Evolutionary conservation across 768 basidiomycete species (phyloP).

Genomic region (Mycena capillaripes): DNA sequence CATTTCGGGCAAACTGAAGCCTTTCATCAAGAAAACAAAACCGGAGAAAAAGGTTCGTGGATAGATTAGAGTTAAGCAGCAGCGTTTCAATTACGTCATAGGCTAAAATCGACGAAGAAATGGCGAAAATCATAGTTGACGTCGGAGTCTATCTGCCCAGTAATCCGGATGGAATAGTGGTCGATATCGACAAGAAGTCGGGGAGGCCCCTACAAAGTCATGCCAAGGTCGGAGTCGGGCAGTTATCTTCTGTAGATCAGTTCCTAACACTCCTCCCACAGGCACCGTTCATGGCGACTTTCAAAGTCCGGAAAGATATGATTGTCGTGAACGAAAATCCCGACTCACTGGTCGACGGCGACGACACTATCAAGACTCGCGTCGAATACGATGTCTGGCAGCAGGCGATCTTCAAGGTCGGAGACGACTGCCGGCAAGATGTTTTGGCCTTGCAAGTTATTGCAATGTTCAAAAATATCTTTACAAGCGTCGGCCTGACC

Average conservation of each 20-base stretch:
- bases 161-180: slow-evolving; percentile 95
- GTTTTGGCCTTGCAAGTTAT: slow-evolving; percentile 97
- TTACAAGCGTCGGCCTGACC: slow-evolving; percentile 87
- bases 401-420: slow-evolving; percentile 99
- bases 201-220: slow-evolving; percentile 97
- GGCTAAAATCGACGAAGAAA: slow-evolving; percentile 99
- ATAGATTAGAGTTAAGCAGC: not conserved
- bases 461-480: slow-evolving; percentile 99
- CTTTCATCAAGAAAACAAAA: slow-evolving; percentile 95
- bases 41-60: slow-evolving; percentile 91
- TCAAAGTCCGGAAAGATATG: slow-evolving; percentile 94
- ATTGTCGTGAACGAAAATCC: slow-evolving; percentile 77
- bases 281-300: slow-evolving; percentile 99
- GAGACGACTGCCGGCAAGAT: slow-evolving; percentile 98
- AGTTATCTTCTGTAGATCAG: not conserved
- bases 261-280: slow-evolving; percentile 47
- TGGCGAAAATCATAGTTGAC: slow-evolving; percentile 94
- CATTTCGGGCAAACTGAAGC: slow-evolving; percentile 97
- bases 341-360: slow-evolving; percentile 78
- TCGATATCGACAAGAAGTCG: slow-evolving; percentile 98
- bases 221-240: slow-evolving; percentile 84
- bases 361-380: slow-evolving; percentile 68
- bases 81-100: slow-evolving; percentile 46
- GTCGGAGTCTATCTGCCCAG: slow-evolving; percentile 98
- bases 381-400: slow-evolving; percentile 93